A percentile compares a stretch with the other conserved stretches of the same genome.
phyloP scores from a whole-genome alignment of 306 rosid species.

The Medicago lupulina region DNA sequence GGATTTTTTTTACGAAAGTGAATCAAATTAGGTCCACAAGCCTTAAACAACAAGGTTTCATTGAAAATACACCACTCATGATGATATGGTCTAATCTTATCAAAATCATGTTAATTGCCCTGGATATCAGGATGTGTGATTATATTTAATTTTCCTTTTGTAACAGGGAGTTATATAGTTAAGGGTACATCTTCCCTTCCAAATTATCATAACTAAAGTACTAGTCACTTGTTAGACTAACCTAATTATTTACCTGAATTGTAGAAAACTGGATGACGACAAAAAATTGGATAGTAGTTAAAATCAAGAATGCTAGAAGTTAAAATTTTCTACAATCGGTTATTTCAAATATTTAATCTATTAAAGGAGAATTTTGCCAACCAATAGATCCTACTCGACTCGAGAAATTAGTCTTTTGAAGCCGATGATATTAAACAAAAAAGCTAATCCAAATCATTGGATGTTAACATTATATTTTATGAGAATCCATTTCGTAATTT shows the following conservation, averaged over 20 bases:
- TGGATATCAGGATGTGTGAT: slow-evolving; percentile 32
- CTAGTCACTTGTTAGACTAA: not conserved
- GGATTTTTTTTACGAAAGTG: slow-evolving; percentile 18
- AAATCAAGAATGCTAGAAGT: too few species aligned
- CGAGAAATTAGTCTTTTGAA: too few species aligned
- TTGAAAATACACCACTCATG: slow-evolving; percentile 33
- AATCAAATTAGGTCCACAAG: slow-evolving; percentile 40
- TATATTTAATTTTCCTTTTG: slow-evolving; percentile 8
- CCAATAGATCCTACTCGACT: too few species aligned
- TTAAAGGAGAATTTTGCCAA: too few species aligned
- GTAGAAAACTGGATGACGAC: not conserved
- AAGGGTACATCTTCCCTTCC: not conserved
- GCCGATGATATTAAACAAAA: too few species aligned
- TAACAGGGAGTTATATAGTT: not conserved
- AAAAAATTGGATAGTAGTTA: too few species aligned
- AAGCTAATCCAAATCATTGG: too few species aligned
- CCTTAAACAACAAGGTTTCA: slow-evolving; percentile 37
- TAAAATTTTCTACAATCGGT: too few species aligned
- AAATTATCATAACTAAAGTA: not conserved
- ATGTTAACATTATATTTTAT: too few species aligned
- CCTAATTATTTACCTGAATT: not conserved
- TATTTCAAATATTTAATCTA: too few species aligned
- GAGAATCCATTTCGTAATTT: too few species aligned
- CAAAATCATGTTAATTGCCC: slow-evolving; percentile 34
- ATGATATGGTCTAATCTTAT: slow-evolving; percentile 26